These are phyloP conservation scores for Mycoemilia scoparia DNA, from an alignment of 192 early-diverging fungal species.

Conservation along the genomic window DNA sequence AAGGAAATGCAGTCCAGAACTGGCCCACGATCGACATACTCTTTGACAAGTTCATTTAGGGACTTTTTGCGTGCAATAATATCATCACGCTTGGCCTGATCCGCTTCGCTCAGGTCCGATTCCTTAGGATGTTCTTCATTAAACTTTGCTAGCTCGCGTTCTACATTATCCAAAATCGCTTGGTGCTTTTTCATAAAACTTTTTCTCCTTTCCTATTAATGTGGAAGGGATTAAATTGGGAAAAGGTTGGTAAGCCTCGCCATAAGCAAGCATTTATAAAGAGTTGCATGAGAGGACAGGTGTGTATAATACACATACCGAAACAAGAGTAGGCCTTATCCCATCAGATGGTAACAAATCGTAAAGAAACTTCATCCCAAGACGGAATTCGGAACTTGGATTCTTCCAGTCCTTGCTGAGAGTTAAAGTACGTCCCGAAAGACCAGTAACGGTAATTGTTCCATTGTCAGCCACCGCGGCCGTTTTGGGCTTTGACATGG, in stretches of 20 bases:
- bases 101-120: constrained; percentile 23
- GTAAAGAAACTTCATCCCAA: constrained; percentile 62
- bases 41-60: constrained; percentile 35
- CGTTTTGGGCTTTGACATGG: constrained; percentile 30
- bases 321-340: no score
- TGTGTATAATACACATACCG: no score
- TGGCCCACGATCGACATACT: constrained; percentile 60
- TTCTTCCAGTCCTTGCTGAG: constrained; percentile 56
- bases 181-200: constrained; percentile 35
- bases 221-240: no score
- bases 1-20: constrained; percentile 69
- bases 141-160: constrained; percentile 11
- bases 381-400: constrained; percentile 62
- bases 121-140: constrained; percentile 4
- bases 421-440: constrained; percentile 55
- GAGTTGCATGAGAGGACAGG: no score
- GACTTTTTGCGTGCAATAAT: constrained; percentile 43
- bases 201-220: no score
- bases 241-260: no score
- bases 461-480: constrained; percentile 25
- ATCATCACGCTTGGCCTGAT: constrained; percentile 29
- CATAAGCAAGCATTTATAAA: no score
- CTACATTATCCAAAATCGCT: constrained; percentile 11
- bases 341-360: constrained; percentile 54
- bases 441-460: constrained; percentile 35